Evolutionary conservation across 2,329 filamentous ascomycete genomes (phyloP).

Genomic region (Sclerotinia trifoliorum): DNA sequence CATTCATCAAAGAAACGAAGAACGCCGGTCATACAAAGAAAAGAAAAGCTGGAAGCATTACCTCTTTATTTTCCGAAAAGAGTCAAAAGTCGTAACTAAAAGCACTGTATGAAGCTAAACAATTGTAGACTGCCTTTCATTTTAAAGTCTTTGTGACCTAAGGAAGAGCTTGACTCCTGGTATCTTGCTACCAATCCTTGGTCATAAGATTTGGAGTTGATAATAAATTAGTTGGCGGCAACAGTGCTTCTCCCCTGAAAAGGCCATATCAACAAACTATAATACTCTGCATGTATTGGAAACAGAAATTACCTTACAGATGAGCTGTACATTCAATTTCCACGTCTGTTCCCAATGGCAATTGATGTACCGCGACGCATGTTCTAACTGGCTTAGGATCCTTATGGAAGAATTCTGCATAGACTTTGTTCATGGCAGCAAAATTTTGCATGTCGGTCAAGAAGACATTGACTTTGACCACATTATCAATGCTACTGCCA

Average conservation of each 20-base stretch:
- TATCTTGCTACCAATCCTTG: constrained; percentile 15
- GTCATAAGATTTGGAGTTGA: constrained; percentile 6
- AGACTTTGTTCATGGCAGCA: constrained; percentile 56
- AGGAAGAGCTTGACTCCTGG: background rate
- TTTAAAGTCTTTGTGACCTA: background rate
- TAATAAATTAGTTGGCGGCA: background rate
- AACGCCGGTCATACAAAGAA: constrained; percentile 6
- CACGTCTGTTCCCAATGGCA: constrained; percentile 51
- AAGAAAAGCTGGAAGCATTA: constrained; percentile 19
- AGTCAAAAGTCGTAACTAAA: background rate
- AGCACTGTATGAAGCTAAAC: background rate
- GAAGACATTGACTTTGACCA: constrained; percentile 67
- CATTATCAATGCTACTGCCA: constrained; percentile 57
- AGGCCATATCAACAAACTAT: background rate
- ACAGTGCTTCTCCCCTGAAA: background rate
- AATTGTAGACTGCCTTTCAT: background rate
- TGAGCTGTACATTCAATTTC: constrained; percentile 53
- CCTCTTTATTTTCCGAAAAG: constrained; percentile 12
- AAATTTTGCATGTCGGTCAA: constrained; percentile 66
- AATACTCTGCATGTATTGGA: background rate
- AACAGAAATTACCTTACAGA: constrained; percentile 33
- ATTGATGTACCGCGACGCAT: constrained; percentile 52
- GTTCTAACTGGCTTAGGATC: constrained; percentile 50
- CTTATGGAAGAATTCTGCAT: constrained; percentile 49
- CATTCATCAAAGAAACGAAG: constrained; percentile 19